phyloP scores from a whole-genome alignment of 2,329 filamentous ascomycete species.

The Aspergillus fumigatiaffinis region DNA sequence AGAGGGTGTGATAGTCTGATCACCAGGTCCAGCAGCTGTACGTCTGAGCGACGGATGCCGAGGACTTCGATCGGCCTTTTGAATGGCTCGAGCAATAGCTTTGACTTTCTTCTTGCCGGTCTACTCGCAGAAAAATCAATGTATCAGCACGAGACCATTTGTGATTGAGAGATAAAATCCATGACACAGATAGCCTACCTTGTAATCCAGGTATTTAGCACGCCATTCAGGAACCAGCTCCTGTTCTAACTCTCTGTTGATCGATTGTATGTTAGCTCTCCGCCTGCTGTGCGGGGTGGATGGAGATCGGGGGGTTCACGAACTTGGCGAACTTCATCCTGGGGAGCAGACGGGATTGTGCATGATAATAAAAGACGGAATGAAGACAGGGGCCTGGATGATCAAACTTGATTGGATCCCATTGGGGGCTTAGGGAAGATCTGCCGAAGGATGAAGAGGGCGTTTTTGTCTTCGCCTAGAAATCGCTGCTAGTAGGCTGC shows the following conservation, averaged over 20 bases:
- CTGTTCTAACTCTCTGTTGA: conserved; percentile 68
- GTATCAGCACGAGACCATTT: conserved; percentile 2
- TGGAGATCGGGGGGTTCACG: conserved; percentile 15
- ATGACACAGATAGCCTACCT: conserved; percentile 47
- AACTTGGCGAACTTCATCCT: conserved; percentile 63
- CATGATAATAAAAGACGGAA: conserved; percentile 11
- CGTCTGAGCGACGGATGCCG: conserved; percentile 43
- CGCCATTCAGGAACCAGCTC: conserved; percentile 93
- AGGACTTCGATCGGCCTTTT: conserved; percentile 49
- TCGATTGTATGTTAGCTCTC: conserved; percentile 9
- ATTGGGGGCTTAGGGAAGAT: background rate
- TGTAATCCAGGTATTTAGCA: conserved; percentile 92
- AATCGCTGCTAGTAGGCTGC: background rate
- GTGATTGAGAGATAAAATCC: background rate
- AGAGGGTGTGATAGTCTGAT: conserved; percentile 11
- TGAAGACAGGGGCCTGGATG: background rate
- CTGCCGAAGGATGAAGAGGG: background rate
- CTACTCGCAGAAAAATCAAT: conserved; percentile 33
- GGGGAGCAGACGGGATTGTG: conserved; percentile 11
- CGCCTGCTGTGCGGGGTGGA: conserved; percentile 7
- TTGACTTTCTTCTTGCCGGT: conserved; percentile 89
- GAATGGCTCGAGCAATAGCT: conserved; percentile 68
- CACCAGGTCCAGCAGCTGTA: conserved; percentile 11
- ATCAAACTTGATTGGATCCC: background rate
- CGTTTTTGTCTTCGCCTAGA: background rate